These are phyloP conservation scores for Nannizziopsis arthrosporioides DNA, from an alignment of 2,329 filamentous ascomycete species.

Conservation along the genomic window DNA sequence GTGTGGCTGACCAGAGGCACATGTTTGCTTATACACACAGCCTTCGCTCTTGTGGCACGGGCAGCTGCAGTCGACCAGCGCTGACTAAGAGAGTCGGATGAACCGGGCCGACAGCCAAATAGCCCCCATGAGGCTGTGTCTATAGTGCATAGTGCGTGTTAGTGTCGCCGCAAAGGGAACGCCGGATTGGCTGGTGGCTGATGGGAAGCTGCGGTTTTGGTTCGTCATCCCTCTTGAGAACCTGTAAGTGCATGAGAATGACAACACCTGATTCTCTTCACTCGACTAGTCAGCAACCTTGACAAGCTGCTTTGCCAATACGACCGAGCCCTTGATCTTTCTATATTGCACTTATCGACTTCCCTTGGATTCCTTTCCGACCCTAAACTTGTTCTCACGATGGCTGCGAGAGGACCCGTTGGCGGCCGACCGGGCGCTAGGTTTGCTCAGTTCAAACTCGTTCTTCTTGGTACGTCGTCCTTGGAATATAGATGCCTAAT, in stretches of 20 bases:
- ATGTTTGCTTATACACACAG: too few relatives aligned
- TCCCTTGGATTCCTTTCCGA: background rate
- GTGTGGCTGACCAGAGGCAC: too few relatives aligned
- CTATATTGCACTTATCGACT: background rate
- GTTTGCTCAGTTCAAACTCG: slow-evolving; percentile 98
- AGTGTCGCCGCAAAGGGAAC: background rate
- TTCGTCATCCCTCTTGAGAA: slow-evolving; percentile 10
- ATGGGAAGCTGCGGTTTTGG: slow-evolving; percentile 10
- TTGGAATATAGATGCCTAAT: slow-evolving; percentile 21
- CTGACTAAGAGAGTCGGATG: too few relatives aligned
- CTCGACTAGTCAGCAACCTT: background rate
- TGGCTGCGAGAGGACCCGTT: slow-evolving; percentile 79
- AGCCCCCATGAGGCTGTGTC: background rate
- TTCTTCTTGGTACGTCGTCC: slow-evolving; percentile 69
- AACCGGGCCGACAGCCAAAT: too few relatives aligned
- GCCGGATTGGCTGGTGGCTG: background rate
- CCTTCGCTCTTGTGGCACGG: background rate
- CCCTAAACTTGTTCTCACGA: slow-evolving; percentile 30
- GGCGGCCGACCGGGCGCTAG: slow-evolving; percentile 56
- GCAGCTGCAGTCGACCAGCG: too few relatives aligned
- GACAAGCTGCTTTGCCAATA: background rate
- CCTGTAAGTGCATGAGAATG: slow-evolving; percentile 6
- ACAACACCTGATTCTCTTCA: background rate
- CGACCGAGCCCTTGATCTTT: background rate
- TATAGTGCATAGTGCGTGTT: background rate